Percentiles rank a stretch among this genome's conserved stretches.
Evolutionary conservation across 371 early-diverging fungal genomes (phyloP).

Genomic region (Rhizomucor miehei): DNA sequence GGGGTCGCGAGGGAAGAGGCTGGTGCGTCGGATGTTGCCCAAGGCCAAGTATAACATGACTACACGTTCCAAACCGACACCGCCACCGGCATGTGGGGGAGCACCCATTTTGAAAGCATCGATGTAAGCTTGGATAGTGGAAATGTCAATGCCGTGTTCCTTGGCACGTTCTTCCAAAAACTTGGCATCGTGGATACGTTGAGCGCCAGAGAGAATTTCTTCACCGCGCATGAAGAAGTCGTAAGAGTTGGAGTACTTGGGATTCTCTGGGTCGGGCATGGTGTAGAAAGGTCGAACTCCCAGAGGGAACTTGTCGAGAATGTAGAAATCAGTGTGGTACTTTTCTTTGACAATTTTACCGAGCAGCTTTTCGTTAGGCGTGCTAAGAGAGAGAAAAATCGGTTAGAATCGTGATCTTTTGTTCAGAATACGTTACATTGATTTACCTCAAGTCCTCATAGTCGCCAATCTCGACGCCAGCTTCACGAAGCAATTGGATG

Average conservation of each 20-base stretch:
- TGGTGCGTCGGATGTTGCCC: conserved; percentile 95
- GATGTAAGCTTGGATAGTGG: conserved; percentile 90
- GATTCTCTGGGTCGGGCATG: conserved; percentile 91
- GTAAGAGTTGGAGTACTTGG: conserved; percentile 97
- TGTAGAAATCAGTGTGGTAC: conserved; percentile 98
- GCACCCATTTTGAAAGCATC: conserved; percentile 99
- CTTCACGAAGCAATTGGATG: conserved; percentile 88
- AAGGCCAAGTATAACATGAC: conserved; percentile 97
- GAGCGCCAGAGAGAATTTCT: conserved; percentile 99
- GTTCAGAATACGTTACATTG: background rate
- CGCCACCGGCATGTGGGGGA: conserved; percentile 99
- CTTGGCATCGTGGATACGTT: conserved; percentile 96
- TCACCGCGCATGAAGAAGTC: conserved; percentile 99
- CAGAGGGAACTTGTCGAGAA: conserved; percentile 99
- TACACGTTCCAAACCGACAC: conserved; percentile 98
- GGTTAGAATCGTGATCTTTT: background rate
- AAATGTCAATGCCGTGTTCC: conserved; percentile 80
- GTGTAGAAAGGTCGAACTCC: conserved; percentile 99
- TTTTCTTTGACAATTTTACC: conserved; percentile 95
- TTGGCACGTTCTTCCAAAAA: conserved; percentile 84
- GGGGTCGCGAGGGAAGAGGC: conserved; percentile 99
- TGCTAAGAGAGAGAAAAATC: conserved; percentile 31
- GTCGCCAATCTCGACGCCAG: conserved; percentile 91
- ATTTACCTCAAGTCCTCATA: conserved; percentile 81
- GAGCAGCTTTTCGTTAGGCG: conserved; percentile 91